Evolutionary conservation across 2,329 filamentous ascomycete species (phyloP).

Genomic region (Nemania sp.): DNA sequence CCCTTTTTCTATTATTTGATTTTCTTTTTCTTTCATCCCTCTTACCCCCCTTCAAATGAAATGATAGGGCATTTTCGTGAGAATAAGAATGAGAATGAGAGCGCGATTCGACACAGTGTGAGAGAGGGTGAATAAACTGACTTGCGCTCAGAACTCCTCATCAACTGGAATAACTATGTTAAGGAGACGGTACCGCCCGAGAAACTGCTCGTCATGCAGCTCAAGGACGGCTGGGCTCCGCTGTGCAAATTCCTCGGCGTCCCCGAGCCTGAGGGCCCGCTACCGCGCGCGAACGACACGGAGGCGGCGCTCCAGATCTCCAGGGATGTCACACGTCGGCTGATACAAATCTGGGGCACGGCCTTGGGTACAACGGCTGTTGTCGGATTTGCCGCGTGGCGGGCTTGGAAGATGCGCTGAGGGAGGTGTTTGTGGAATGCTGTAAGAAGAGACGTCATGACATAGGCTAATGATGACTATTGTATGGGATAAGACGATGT

Average conservation of each 20-base stretch:
- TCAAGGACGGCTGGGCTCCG: slow-evolving; percentile 47
- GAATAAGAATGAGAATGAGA: no score
- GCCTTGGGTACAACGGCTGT: slow-evolving; percentile 21
- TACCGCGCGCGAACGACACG: slow-evolving; percentile 46
- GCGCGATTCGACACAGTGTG: no score
- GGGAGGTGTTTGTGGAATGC: not conserved
- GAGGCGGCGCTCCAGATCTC: slow-evolving; percentile 41
- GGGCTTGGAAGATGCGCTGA: slow-evolving; percentile 30
- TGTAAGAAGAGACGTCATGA: not conserved
- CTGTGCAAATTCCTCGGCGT: slow-evolving; percentile 43
- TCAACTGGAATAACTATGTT: slow-evolving; percentile 34
- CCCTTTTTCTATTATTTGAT: not conserved
- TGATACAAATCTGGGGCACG: slow-evolving; percentile 35
- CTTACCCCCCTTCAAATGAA: not conserved
- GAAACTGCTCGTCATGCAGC: slow-evolving; percentile 45
- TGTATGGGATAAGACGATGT: no score
- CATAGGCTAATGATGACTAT: no score
- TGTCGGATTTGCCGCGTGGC: slow-evolving; percentile 29
- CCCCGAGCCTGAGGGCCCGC: slow-evolving; percentile 42
- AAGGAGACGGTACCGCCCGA: slow-evolving; percentile 40
- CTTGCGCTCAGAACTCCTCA: slow-evolving; percentile 20
- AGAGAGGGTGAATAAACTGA: no score
- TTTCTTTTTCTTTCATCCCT: not conserved
- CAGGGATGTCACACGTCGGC: slow-evolving; percentile 22
- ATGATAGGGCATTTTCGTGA: no score